phyloP scores from a whole-genome alignment of 257 asterid genomes.

The Ilex aquifolium region DNA sequence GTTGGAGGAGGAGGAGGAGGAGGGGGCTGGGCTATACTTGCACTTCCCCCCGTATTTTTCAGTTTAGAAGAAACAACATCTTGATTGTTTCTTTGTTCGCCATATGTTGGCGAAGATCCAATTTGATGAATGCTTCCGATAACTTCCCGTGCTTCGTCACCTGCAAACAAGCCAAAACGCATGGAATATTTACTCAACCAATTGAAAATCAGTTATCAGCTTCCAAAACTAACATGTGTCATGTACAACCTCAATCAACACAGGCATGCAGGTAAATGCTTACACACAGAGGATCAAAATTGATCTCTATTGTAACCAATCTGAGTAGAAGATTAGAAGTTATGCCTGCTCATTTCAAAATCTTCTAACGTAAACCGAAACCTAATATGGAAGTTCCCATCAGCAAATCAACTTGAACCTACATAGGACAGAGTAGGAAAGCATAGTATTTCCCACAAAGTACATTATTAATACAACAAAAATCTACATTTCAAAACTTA shows the following conservation, averaged over 20 bases:
- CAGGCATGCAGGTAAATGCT: too few relatives aligned
- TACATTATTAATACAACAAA: not conserved
- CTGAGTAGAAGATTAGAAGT: too few relatives aligned
- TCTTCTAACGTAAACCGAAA: not conserved
- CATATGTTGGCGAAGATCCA: slow-evolving; percentile 29
- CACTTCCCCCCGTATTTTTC: slow-evolving; percentile 18
- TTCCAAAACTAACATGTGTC: too few relatives aligned
- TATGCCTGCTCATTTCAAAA: too few relatives aligned
- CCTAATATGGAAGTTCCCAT: not conserved
- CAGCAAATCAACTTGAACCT: not conserved
- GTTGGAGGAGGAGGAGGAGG: slow-evolving; percentile 19
- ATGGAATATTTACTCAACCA: not conserved
- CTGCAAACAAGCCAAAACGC: slow-evolving; percentile 33
- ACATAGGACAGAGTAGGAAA: not conserved
- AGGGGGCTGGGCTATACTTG: slow-evolving; percentile 17
- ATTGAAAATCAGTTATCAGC: too few relatives aligned
- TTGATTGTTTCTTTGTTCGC: slow-evolving; percentile 16
- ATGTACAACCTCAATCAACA: too few relatives aligned
- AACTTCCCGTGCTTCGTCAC: slow-evolving; percentile 51
- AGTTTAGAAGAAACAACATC: slow-evolving; percentile 1
- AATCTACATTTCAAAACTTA: not conserved
- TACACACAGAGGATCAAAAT: too few relatives aligned
- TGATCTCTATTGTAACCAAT: too few relatives aligned
- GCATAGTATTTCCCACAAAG: not conserved
- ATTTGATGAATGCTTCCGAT: slow-evolving; percentile 19